Conservation (phyloP, 2,329 filamentous ascomycete genomes). For the Fusarium sp. region DNA sequence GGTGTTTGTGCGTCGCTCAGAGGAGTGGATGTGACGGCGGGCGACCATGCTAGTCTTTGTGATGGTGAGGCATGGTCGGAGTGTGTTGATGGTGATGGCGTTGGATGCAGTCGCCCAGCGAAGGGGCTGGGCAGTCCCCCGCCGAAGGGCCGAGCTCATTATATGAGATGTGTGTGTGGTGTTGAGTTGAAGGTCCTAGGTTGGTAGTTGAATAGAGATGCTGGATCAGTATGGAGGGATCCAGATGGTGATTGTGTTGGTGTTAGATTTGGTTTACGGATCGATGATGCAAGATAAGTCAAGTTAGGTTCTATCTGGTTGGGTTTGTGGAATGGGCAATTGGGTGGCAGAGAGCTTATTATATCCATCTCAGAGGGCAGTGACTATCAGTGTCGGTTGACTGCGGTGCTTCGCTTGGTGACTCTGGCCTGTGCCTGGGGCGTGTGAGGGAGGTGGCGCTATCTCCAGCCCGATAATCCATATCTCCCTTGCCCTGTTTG, state of each 20-base stretch:
- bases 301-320: constrained; percentile 19
- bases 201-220: constrained; percentile 4
- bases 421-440: constrained; percentile 20
- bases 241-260: constrained; percentile 3
- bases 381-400: constrained; percentile 18
- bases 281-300: constrained; percentile 35
- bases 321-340: background rate
- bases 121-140: constrained; percentile 41
- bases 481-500: background rate
- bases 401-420: constrained; percentile 12
- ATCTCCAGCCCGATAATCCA: constrained; percentile 23
- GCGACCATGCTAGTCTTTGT: constrained; percentile 22
- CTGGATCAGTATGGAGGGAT: constrained; percentile 34
- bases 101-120: constrained; percentile 36
- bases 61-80: constrained; percentile 36
- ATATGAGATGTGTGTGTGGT: constrained; percentile 26
- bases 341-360: constrained; percentile 34
- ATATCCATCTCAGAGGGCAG: constrained; percentile 13
- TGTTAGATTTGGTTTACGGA: constrained; percentile 24
- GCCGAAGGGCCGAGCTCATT: constrained; percentile 42
- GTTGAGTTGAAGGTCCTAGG: constrained; percentile 4
- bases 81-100: constrained; percentile 29
- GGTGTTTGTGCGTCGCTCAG: constrained; percentile 50
- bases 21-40: constrained; percentile 50
- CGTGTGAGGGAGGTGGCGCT: constrained; percentile 34